Percentiles rank a stretch among this genome's conserved stretches.
phyloP scores from a whole-genome alignment of 129 eudicot genomes.

The Artemisia tridentata region DNA sequence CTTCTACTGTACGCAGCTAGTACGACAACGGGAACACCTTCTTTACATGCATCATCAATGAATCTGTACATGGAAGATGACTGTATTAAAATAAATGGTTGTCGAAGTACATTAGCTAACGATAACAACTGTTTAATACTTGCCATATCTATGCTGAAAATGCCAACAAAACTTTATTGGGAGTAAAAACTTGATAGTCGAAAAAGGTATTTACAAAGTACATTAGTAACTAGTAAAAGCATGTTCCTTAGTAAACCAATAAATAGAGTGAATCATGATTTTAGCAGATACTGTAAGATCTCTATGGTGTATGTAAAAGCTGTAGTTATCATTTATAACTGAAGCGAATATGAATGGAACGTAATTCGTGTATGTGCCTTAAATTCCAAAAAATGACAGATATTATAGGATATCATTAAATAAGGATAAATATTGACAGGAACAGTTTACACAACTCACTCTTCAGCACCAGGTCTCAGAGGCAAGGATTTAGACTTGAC shows the following conservation, averaged over 20 bases:
- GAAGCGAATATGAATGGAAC: not conserved
- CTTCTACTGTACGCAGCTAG: conserved; percentile 63
- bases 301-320: not conserved
- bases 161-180: not conserved
- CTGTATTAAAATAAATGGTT: not conserved
- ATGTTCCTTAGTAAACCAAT: conserved; percentile 9
- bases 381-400: conserved; percentile 9
- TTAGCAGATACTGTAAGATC: conserved; percentile 7
- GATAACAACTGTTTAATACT: not conserved
- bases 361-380: conserved; percentile 11
- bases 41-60: conserved; percentile 71
- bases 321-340: not conserved
- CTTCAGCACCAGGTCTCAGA: conserved; percentile 89
- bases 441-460: conserved; percentile 50
- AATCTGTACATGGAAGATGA: conserved; percentile 45
- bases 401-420: not conserved
- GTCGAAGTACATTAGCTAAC: not conserved
- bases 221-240: not conserved
- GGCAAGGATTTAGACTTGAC: conserved; percentile 66
- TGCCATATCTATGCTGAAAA: not conserved
- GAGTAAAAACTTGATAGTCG: not conserved
- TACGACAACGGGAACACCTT: conserved; percentile 63
- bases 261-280: conserved; percentile 15
- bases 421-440: conserved; percentile 12
- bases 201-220: not conserved